A percentile compares a stretch with the other conserved stretches of the same genome.
Evolutionary conservation across 2,329 filamentous ascomycete species (phyloP).

Genomic region (Aphanocladium album): DNA sequence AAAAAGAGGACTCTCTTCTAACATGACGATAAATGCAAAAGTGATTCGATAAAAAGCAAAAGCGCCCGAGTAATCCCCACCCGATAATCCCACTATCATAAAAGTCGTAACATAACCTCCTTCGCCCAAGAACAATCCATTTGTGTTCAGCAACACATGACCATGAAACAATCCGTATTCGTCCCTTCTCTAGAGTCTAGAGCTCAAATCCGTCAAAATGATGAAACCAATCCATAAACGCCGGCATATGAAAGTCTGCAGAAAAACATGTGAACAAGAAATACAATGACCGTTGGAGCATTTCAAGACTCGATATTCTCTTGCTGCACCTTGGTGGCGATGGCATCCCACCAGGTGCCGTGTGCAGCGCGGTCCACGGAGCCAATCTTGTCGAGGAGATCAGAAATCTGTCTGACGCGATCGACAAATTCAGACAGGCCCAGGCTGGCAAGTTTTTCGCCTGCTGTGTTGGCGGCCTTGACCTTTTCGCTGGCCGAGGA

Average conservation of each 20-base stretch:
- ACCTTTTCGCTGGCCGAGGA: slow-evolving; percentile 67
- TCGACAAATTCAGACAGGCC: slow-evolving; percentile 71
- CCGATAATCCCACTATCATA: slow-evolving; percentile 1
- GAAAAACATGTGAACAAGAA: neutral
- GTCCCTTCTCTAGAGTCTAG: neutral
- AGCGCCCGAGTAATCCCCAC: neutral
- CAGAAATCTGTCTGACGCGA: slow-evolving; percentile 63
- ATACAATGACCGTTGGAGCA: neutral
- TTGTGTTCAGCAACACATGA: neutral
- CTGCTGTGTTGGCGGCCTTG: slow-evolving; percentile 61
- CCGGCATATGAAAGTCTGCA: neutral
- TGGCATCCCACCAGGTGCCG: slow-evolving; percentile 64
- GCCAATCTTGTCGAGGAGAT: slow-evolving; percentile 60
- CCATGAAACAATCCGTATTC: neutral
- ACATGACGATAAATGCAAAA: neutral
- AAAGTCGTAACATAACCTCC: slow-evolving; percentile 2
- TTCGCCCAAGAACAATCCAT: neutral
- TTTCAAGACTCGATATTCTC: slow-evolving; percentile 27
- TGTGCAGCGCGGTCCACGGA: slow-evolving; percentile 64
- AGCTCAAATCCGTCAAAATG: too few species aligned
- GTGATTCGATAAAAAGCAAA: neutral
- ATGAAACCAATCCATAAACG: neutral
- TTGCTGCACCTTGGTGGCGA: slow-evolving; percentile 52
- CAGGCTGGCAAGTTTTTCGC: slow-evolving; percentile 63
- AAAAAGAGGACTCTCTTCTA: neutral